These are phyloP conservation scores for Skeletonema marinoi DNA, from an alignment of 108 stramenopile genomes.

Conservation along the genomic window DNA sequence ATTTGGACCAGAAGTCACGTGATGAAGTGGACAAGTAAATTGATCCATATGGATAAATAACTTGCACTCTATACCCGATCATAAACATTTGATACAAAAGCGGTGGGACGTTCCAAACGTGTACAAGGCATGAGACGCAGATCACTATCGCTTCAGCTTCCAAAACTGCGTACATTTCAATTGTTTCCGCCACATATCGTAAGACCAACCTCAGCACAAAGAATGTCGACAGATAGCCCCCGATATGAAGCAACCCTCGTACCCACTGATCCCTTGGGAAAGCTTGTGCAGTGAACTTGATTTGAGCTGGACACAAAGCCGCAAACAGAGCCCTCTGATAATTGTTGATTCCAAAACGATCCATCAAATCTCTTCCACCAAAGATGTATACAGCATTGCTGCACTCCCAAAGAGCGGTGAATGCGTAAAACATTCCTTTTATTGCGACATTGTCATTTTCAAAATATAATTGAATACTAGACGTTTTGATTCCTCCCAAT, in stretches of 20 bases:
- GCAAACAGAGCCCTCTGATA: not conserved
- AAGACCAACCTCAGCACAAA: not conserved
- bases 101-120: not conserved
- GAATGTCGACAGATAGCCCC: not conserved
- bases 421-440: conserved; percentile 7
- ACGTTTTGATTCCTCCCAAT: not conserved
- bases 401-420: conserved; percentile 9
- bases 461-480: not conserved
- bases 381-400: conserved; percentile 2
- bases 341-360: not conserved
- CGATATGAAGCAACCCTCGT: not conserved
- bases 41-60: conserved; percentile 1
- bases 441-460: conserved; percentile 2
- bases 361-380: conserved; percentile 1
- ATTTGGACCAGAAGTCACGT: conserved; percentile 1
- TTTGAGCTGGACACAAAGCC: not conserved
- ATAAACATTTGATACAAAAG: conserved; percentile 12
- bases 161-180: conserved; percentile 6
- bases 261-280: not conserved
- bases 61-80: conserved; percentile 3
- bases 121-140: not conserved
- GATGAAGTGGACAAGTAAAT: not conserved
- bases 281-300: not conserved
- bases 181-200: not conserved
- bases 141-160: conserved; percentile 11